A percentile compares a stretch with the other conserved stretches of the same genome.
Evolutionary conservation across 164 flowering plant genomes (phyloP).

Genomic region (Magnolia sinica): DNA sequence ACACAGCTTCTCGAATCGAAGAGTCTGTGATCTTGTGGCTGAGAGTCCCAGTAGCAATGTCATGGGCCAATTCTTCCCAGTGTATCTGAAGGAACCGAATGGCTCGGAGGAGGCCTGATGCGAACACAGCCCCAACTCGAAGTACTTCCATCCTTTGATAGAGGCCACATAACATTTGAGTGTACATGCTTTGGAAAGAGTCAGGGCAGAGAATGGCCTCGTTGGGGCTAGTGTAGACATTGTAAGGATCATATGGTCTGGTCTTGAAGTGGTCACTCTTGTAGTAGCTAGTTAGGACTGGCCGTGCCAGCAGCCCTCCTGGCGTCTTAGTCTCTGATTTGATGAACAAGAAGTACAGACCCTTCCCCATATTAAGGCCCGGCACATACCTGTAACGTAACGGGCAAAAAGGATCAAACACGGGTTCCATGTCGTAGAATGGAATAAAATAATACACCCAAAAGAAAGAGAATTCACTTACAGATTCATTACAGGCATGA

Average conservation of each 20-base stretch:
- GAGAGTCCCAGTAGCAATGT: constrained; percentile 49
- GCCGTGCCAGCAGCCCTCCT: constrained; percentile 67
- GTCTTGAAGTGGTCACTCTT: constrained; percentile 61
- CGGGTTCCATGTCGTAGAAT: not conserved
- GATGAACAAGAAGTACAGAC: constrained; percentile 53
- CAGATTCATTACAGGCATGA: constrained; percentile 86
- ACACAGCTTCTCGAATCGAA: constrained; percentile 31
- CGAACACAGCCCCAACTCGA: constrained; percentile 74
- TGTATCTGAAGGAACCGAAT: constrained; percentile 60
- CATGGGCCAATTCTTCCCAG: constrained; percentile 46
- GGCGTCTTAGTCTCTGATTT: constrained; percentile 64
- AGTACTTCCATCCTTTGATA: constrained; percentile 48
- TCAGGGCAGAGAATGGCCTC: constrained; percentile 68
- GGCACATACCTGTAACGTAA: constrained; percentile 50
- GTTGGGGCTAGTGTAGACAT: constrained; percentile 65
- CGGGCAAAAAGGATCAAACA: not conserved
- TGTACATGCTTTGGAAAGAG: constrained; percentile 80
- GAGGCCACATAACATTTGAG: constrained; percentile 78
- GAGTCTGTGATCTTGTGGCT: constrained; percentile 45
- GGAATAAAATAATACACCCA: not conserved
- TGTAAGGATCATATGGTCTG: constrained; percentile 65
- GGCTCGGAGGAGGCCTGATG: constrained; percentile 75
- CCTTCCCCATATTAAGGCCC: constrained; percentile 69
- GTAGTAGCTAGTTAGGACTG: constrained; percentile 77
- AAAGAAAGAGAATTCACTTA: constrained; percentile 23